Evolutionary conservation across 2,329 filamentous ascomycete species (phyloP), one percentile per base, ranked within the genome.

Genomic region (Neofusicoccum laricinum): DNA sequence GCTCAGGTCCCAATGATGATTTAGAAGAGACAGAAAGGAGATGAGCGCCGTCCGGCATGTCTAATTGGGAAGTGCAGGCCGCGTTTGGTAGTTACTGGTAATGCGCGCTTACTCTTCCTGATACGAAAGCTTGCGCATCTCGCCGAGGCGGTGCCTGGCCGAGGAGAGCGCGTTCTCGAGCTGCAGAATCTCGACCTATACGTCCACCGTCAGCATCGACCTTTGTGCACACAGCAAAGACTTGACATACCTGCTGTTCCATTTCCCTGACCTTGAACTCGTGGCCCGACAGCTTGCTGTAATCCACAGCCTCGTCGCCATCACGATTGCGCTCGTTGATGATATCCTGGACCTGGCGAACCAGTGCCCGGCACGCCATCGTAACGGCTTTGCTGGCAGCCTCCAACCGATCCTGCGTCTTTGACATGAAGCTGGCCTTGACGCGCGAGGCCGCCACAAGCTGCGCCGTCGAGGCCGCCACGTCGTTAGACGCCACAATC

Each of bases 261-360:
- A 99, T 99, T 81, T 99, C 93, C 71, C 90, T 86, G 59, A 97
- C 93, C 85, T 99, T 99, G 84, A 99, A 98, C 81, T 99, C 95
- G 78, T 97, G 94, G 36, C 90, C 88, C 67, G 91, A 93, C 51
- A 99, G 82, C 80, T 93, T 91, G 48, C 85, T 84, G 78, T 98
- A 99, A 77, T 99, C 95, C 21, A 96, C 88, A 58, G 86, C 83
- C 63, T 97, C 93, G 15, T 81, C 82, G 40, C 94, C 92, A 48
- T 92, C 92, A 67, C 86, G 85, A 75, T 91, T 88, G 72, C 92
- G 88, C 78, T 96, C 90, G 75, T 91, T 90, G 77, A 99, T 98
- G 80, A 99, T 94, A 71, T 84, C 87, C 81, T 98, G 95, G 34
- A 99, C 95, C 78, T 98, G 95, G 69, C 93, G 85, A 64, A 99